These are phyloP conservation scores for Lactifluus volemus DNA, from an alignment of 768 basidiomycete species.

Conservation along the genomic window DNA sequence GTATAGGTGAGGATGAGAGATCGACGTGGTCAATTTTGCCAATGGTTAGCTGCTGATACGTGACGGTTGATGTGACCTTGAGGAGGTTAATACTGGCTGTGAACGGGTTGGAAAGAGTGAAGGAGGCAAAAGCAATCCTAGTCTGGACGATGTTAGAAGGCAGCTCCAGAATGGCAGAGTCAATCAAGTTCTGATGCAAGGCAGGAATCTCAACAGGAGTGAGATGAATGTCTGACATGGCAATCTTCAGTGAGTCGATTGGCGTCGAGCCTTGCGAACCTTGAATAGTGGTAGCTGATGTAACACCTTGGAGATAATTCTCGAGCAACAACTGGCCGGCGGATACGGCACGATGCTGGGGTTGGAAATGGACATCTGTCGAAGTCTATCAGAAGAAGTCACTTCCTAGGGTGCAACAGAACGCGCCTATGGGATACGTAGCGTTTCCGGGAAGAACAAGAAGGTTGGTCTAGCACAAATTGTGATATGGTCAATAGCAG, in stretches of 20 bases:
- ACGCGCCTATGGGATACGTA: slow-evolving; percentile 45
- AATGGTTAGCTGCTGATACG: slow-evolving; percentile 45
- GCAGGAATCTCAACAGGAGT: slow-evolving; percentile 58
- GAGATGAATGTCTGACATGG: slow-evolving; percentile 51
- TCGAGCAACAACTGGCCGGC: slow-evolving; percentile 51
- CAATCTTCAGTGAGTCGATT: slow-evolving; percentile 51
- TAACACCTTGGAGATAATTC: slow-evolving; percentile 59
- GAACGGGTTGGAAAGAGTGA: slow-evolving; percentile 59
- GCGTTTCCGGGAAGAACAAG: slow-evolving; percentile 51
- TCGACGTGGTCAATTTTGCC: slow-evolving; percentile 53
- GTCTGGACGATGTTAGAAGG: slow-evolving; percentile 53
- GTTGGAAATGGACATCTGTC: slow-evolving; percentile 51
- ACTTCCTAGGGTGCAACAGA: not conserved
- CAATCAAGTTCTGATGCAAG: slow-evolving; percentile 52
- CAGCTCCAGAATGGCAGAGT: slow-evolving; percentile 46
- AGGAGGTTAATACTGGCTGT: slow-evolving; percentile 61
- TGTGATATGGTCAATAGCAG: not conserved
- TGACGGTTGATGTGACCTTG: slow-evolving; percentile 44
- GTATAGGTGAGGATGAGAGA: slow-evolving; percentile 47
- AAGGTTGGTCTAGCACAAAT: slow-evolving; percentile 36
- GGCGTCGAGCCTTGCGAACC: slow-evolving; percentile 49
- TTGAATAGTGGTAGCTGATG: slow-evolving; percentile 45
- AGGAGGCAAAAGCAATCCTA: slow-evolving; percentile 48
- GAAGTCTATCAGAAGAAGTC: not conserved
- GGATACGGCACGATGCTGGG: slow-evolving; percentile 42